A percentile compares a stretch with the other conserved stretches of the same genome.
phyloP scores from a whole-genome alignment of 495 filamentous ascomycete genomes.

The Articulospora tetracladia region DNA sequence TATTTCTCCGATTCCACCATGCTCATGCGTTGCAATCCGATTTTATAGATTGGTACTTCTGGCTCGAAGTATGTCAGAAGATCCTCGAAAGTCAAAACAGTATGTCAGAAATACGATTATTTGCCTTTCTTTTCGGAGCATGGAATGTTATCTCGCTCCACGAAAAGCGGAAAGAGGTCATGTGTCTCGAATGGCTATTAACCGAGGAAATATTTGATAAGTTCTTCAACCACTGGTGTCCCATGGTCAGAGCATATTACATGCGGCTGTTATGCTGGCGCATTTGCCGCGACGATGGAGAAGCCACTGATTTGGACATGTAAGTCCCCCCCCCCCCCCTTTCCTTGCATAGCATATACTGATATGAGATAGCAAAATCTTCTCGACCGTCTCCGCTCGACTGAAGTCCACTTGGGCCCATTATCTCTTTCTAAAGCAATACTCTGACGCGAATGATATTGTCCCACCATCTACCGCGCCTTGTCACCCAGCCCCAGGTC shows the following conservation, averaged over 20 bases:
- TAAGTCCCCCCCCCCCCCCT: conserved; percentile 26
- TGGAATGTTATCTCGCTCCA: conserved; percentile 74
- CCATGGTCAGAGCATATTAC: conserved; percentile 95
- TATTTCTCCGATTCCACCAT: conserved; percentile 42
- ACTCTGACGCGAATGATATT: conserved; percentile 49
- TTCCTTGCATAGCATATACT: not conserved
- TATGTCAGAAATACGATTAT: conserved; percentile 86
- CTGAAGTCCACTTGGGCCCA: conserved; percentile 74
- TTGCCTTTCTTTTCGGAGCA: conserved; percentile 77
- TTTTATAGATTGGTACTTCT: conserved; percentile 79
- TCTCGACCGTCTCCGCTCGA: conserved; percentile 63
- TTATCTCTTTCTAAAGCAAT: conserved; percentile 69
- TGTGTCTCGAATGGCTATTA: conserved; percentile 82
- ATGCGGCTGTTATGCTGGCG: conserved; percentile 95
- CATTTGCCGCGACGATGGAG: conserved; percentile 72
- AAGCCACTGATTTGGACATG: conserved; percentile 62
- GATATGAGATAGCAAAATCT: conserved; percentile 47
- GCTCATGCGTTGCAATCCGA: conserved; percentile 25
- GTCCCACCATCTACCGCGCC: conserved; percentile 72
- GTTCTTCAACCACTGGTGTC: conserved; percentile 96
- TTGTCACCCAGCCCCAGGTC: conserved; percentile 84
- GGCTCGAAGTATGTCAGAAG: conserved; percentile 77
- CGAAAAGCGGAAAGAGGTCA: conserved; percentile 60
- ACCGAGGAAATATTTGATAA: conserved; percentile 72
- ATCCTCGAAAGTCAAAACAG: conserved; percentile 90